Evolutionary conservation across 2,329 filamentous ascomycete genomes (phyloP).

Genomic region (Aspergillus clavatus): DNA sequence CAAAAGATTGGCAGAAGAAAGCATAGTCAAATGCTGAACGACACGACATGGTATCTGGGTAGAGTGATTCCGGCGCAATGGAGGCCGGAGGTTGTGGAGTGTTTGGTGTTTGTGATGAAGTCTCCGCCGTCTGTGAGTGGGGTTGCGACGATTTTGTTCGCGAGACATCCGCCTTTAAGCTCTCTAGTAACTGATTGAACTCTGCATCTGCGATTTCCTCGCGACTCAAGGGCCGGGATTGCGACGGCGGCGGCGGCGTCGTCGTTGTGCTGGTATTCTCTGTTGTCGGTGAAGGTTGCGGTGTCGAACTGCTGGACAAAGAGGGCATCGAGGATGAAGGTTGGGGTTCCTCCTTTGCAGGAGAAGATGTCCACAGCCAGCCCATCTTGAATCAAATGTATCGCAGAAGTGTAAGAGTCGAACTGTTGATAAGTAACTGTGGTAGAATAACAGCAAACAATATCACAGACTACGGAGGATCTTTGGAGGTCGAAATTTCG

Average conservation of each 20-base stretch:
- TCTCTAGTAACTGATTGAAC: slow-evolving; percentile 50
- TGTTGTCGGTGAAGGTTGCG: slow-evolving; percentile 1
- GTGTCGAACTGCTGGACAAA: slow-evolving; percentile 1
- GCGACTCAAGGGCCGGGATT: slow-evolving; percentile 31
- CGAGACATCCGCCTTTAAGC: slow-evolving; percentile 39
- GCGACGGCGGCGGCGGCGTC: slow-evolving; percentile 20
- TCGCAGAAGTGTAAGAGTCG: slow-evolving; percentile 1
- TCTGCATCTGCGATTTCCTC: slow-evolving; percentile 52
- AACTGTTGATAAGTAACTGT: neutral
- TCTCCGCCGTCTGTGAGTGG: slow-evolving; percentile 9
- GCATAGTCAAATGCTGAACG: slow-evolving; percentile 84
- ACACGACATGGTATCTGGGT: slow-evolving; percentile 82
- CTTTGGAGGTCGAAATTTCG: slow-evolving; percentile 7
- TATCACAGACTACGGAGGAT: neutral
- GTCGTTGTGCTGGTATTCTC: slow-evolving; percentile 10
- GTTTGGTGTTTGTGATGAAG: slow-evolving; percentile 8
- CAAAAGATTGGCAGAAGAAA: slow-evolving; percentile 88
- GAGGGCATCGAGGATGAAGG: slow-evolving; percentile 11
- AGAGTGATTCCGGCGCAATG: slow-evolving; percentile 61
- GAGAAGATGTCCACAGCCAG: slow-evolving; percentile 42
- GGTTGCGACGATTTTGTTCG: slow-evolving; percentile 10
- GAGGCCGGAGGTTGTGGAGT: slow-evolving; percentile 22
- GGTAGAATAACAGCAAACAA: neutral
- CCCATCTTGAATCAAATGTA: slow-evolving; percentile 35
- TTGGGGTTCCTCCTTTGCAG: slow-evolving; percentile 24